Evolutionary conservation across 108 stramenopile species (phyloP), one percentile per base, ranked within the genome.

Genomic region (Mayamaea pseudoterrestris): DNA sequence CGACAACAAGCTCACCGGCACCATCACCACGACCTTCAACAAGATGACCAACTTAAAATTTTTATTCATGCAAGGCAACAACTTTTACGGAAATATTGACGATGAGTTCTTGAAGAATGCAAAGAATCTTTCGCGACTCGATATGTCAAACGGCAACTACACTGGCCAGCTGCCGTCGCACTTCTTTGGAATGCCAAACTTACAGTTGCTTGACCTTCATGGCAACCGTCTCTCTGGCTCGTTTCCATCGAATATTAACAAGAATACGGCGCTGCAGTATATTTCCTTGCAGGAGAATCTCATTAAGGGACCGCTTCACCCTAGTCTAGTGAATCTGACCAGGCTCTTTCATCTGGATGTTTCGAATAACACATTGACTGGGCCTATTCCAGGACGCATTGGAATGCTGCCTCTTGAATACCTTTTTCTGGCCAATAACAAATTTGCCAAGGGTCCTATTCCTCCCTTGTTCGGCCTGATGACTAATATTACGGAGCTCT

Each of bases 21-120:
- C 51, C 3, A 47, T 62, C 9, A 30, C 53, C 8, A 56, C 35
- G 16, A 16, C 20, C 21, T 57, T 27, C 53, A 61, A 57, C 20
- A 59, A 20, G 3, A 17, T 66, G 27, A 30, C 27, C 1, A 42
- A 51, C 9, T 34, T 76, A 16, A 42, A 48, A 22, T 53, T 61
- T 35, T 5, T 67, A 5, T 76, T 46, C 30, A 14, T 70, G 34
- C 60, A 61, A 35, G 53, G 64, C 44, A 70, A 70, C 52, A 14
- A 49, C 4, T 66, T 69, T 28, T 53, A 50, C 0, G 61, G 60
- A 18, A 35, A 25, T 7, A 47, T 70, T 18, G 54, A 46, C 22
- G 34, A 18, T 2, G 7, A 11, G 2, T 55, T 76, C 5, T 7
- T 32, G 20, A 4, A n/a, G 12, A 12, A 28, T 5, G 7, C 21